These are phyloP conservation scores for Trichoderma hamatum DNA, from an alignment of 2,329 filamentous ascomycete species.

Conservation along the genomic window DNA sequence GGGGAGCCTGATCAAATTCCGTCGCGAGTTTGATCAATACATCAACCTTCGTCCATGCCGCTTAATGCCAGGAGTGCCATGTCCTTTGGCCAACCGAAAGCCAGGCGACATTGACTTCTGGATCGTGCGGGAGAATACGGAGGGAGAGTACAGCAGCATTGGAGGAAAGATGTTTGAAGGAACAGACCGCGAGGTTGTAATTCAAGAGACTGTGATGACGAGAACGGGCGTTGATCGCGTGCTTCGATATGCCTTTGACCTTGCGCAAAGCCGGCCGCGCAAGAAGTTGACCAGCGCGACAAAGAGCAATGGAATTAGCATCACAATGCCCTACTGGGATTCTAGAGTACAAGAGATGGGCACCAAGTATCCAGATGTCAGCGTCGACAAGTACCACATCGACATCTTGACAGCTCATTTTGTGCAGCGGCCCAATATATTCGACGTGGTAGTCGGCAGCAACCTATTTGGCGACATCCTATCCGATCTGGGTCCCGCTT, in stretches of 20 bases:
- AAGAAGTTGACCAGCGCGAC: constrained; percentile 67
- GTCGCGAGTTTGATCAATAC: constrained; percentile 57
- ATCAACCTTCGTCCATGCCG: constrained; percentile 61
- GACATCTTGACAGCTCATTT: constrained; percentile 69
- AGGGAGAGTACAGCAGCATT: constrained; percentile 65
- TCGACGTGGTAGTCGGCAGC: constrained; percentile 67
- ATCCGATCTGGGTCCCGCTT: constrained; percentile 69
- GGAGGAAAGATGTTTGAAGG: constrained; percentile 61
- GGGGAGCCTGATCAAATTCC: constrained; percentile 67
- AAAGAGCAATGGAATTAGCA: constrained; percentile 68
- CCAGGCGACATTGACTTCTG: constrained; percentile 67
- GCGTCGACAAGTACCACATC: constrained; percentile 66
- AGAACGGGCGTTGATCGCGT: constrained; percentile 62
- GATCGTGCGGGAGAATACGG: constrained; percentile 68
- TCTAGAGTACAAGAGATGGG: constrained; percentile 56
- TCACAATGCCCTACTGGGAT: constrained; percentile 72
- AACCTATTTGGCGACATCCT: constrained; percentile 69
- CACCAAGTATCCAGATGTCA: constrained; percentile 60
- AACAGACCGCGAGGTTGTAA: constrained; percentile 59
- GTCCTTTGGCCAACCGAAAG: constrained; percentile 56
- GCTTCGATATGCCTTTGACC: constrained; percentile 66
- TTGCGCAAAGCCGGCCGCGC: constrained; percentile 58
- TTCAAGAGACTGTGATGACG: constrained; percentile 61
- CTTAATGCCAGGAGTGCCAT: constrained; percentile 63
- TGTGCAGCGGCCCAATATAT: constrained; percentile 59